Conservation (phyloP, 1,139 yeast genomes). For the Yamadazyma conglobata region DNA sequence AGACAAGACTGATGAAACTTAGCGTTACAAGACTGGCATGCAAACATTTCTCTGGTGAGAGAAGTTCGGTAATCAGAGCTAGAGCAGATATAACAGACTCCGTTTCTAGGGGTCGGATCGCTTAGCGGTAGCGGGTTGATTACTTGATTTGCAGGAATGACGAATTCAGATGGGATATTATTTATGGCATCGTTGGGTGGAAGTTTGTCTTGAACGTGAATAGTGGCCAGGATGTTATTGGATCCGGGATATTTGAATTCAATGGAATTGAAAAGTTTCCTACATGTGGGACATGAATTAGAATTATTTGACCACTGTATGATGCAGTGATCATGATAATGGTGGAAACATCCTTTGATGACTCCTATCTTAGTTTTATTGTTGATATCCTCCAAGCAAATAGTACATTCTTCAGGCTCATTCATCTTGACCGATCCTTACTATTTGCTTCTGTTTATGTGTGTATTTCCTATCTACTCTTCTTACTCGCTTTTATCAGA, state of each 20-base stretch:
- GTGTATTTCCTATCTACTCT: too few relatives aligned
- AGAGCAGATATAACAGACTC: constrained; percentile 36
- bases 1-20: constrained; percentile 36
- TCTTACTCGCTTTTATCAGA: too few relatives aligned
- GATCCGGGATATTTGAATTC: constrained; percentile 14
- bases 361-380: constrained; percentile 25
- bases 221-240: constrained; percentile 8
- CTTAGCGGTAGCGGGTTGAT: not conserved
- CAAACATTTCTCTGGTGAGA: constrained; percentile 20
- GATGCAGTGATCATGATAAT: constrained; percentile 47
- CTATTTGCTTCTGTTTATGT: too few relatives aligned
- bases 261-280: constrained; percentile 31
- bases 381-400: constrained; percentile 43
- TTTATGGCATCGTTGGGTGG: constrained; percentile 36
- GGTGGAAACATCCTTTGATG: constrained; percentile 40
- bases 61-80: constrained; percentile 28
- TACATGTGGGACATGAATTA: constrained; percentile 54
- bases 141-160: constrained; percentile 21
- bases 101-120: constrained; percentile 6
- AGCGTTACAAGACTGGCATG: constrained; percentile 34
- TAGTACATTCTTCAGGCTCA: constrained; percentile 38
- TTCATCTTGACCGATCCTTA: not conserved
- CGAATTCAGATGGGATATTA: constrained; percentile 37
- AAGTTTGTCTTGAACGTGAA: constrained; percentile 30
- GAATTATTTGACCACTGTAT: constrained; percentile 46